These are phyloP conservation scores for Irpex lacteus DNA, from an alignment of 1,284 basidiomycete genomes.

Conservation along the genomic window DNA sequence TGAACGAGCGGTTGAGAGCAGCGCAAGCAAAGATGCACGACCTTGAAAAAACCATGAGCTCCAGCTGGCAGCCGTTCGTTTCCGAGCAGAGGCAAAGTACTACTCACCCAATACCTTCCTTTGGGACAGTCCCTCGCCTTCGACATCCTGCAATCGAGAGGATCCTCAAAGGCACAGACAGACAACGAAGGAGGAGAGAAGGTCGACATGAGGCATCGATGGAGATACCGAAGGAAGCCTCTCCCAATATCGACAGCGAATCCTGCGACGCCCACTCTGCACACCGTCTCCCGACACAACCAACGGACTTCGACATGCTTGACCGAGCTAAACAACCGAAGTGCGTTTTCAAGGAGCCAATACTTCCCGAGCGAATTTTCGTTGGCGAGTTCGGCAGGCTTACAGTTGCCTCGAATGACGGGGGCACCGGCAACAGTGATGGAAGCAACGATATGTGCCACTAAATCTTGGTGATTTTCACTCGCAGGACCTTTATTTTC, in stretches of 20 bases:
- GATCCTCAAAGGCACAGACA: no score
- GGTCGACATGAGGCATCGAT: neutral
- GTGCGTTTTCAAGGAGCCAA: neutral
- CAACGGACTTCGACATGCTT: neutral
- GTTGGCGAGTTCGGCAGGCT: neutral
- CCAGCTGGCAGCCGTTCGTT: no score
- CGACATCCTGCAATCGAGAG: no score
- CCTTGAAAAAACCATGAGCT: neutral
- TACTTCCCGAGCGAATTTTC: neutral
- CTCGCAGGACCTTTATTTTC: neutral
- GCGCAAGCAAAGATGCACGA: neutral
- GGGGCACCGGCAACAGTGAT: no score
- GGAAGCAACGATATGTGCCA: no score
- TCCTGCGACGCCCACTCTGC: neutral
- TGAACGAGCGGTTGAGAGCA: neutral
- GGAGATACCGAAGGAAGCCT: neutral
- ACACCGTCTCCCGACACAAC: neutral
- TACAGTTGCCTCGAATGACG: neutral
- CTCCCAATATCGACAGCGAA: neutral
- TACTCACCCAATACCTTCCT: neutral
- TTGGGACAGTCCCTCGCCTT: no score
- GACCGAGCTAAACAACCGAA: neutral
- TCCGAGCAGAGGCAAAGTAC: neutral
- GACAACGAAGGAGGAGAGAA: no score
- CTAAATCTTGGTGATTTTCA: no score